Conservation (phyloP, 306 rosid species). For the Urtica urens region DNA sequence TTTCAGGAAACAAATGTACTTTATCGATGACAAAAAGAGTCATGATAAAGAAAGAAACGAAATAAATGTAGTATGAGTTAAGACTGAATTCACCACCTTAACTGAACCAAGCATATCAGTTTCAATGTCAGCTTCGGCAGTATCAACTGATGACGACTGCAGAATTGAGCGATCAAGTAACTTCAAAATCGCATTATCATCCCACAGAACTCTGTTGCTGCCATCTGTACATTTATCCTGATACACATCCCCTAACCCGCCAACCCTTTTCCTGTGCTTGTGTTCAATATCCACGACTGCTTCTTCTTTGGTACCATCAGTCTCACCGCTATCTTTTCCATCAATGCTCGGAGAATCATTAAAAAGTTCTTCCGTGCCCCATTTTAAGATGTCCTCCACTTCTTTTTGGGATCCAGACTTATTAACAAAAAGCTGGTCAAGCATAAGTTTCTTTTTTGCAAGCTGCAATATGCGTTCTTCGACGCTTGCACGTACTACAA, state of each 20-base stretch:
- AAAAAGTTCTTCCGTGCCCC: conserved; percentile 99
- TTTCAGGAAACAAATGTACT: too few species aligned
- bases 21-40: too few species aligned
- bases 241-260: conserved; percentile 93
- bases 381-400: conserved; percentile 90
- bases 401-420: conserved; percentile 97
- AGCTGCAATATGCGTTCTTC: conserved; percentile 99
- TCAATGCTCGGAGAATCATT: conserved; percentile 47
- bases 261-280: conserved; percentile 83
- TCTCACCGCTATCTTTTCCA: conserved; percentile 54
- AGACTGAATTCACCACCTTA: conserved; percentile 70
- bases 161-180: conserved; percentile 89
- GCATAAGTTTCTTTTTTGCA: conserved; percentile 98
- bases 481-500: conserved; percentile 97
- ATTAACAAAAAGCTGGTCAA: conserved; percentile 95
- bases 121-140: conserved; percentile 82
- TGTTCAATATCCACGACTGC: conserved; percentile 53
- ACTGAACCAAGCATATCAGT: conserved; percentile 94
- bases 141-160: conserved; percentile 65
- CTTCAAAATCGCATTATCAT: conserved; percentile 85
- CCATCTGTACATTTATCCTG: conserved; percentile 85
- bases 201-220: conserved; percentile 77
- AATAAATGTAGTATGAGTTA: conserved; percentile 6
- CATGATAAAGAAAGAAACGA: too few species aligned
- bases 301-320: conserved; percentile 64